phyloP scores from a whole-genome alignment of 345 rosid genomes.

The Syzygium oleosum region DNA sequence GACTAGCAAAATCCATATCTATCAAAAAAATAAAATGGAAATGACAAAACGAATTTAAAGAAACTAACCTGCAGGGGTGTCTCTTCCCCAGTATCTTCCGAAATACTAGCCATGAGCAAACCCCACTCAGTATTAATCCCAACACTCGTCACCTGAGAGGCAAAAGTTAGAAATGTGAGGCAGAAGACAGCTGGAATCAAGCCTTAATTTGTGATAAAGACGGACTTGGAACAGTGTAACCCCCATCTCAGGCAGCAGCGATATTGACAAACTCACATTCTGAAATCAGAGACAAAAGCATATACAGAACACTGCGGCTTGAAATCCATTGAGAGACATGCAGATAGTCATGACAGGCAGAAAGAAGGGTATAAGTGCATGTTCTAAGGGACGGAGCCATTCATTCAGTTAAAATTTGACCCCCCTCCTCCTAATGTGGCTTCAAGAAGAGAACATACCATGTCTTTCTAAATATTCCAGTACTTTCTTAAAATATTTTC shows the following conservation, averaged over 20 bases:
- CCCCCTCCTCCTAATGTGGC: accelerated
- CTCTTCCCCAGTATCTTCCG: conserved; percentile 98
- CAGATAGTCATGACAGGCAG: not conserved
- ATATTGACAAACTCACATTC: not conserved
- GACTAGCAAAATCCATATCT: not conserved
- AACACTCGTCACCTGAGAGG: conserved; percentile 72
- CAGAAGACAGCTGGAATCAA: not conserved
- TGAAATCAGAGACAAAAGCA: not conserved
- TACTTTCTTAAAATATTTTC: not conserved
- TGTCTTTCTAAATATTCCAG: not conserved
- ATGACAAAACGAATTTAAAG: not conserved
- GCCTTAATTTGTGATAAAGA: not conserved
- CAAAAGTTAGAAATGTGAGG: not conserved
- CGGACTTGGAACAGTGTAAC: not conserved
- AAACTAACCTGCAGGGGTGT: conserved; percentile 84
- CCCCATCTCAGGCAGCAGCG: not conserved
- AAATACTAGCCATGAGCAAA: conserved; percentile 88
- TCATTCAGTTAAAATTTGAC: not conserved
- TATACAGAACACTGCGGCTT: not conserved
- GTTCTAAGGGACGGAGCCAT: not conserved
- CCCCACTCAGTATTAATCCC: conserved; percentile 99
- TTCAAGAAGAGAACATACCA: not conserved
- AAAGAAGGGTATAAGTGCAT: not conserved
- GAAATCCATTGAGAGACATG: not conserved
- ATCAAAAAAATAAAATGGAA: too few species aligned